These are phyloP conservation scores for Hypoxylon lienhwacheense DNA, from an alignment of 495 filamentous ascomycete genomes.

Conservation along the genomic window DNA sequence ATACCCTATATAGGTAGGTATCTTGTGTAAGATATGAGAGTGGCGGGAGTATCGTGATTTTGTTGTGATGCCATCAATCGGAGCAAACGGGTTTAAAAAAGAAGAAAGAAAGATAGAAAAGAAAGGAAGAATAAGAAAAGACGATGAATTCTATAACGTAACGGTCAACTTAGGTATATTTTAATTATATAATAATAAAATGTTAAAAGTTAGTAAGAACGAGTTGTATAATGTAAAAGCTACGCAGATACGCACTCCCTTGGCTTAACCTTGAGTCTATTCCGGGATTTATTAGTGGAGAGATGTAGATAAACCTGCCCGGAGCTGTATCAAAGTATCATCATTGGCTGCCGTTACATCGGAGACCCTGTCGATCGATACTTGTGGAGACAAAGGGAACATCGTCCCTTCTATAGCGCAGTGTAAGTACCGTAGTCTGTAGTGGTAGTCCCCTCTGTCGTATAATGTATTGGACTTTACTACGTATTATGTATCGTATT, in stretches of 20 bases:
- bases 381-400: constrained; percentile 15
- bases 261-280: constrained; percentile 25
- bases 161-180: too few species aligned
- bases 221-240: constrained; percentile 2
- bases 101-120: too few species aligned
- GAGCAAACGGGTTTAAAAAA: too few species aligned
- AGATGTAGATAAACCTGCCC: constrained; percentile 13
- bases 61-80: too few species aligned
- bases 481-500: too few species aligned
- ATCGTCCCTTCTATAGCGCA: background rate
- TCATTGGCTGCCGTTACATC: constrained; percentile 34
- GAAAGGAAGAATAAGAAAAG: too few species aligned
- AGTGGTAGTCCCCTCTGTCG: constrained; percentile 12
- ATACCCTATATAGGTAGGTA: constrained; percentile 8
- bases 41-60: too few species aligned
- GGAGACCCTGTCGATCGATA: constrained; percentile 25
- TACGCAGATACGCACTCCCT: background rate
- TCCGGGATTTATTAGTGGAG: constrained; percentile 10
- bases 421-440: too few species aligned
- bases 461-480: constrained; percentile 15
- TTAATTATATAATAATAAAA: too few species aligned
- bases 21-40: too few species aligned
- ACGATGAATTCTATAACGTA: too few species aligned
- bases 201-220: too few species aligned
- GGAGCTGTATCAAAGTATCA: constrained; percentile 20